Evolutionary conservation across 345 rosid species (phyloP), one percentile per base, ranked within the genome.

Genomic region (Corchorus capsularis): DNA sequence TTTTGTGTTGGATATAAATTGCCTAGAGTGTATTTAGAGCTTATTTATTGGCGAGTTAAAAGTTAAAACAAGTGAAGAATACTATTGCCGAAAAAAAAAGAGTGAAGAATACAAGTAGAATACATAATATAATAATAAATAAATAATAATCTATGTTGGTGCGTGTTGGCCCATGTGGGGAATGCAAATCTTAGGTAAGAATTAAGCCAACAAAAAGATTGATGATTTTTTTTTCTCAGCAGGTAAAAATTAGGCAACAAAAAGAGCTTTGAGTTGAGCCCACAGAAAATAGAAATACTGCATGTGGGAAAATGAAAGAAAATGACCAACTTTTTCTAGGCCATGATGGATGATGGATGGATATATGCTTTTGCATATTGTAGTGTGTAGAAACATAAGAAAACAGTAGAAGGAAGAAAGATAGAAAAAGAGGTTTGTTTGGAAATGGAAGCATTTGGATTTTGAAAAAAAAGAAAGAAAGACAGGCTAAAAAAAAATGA

Each of bases 401-500:
- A 27, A 27, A 27, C 27, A 27, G 27, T 27, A 27, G 27, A 1
- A 27, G 27, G 27, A 27, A 27, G 27, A 27, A 39, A 39, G 43
- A 39, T 1, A 39, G 5, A 39, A n/a, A 59, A 60, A 39, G 5
- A 39, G 5, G 43, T 15, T 10, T 57, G 39, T 13, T 10, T 57
- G 39, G 52, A 39, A 41, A 6, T 39, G 12, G 22, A 63, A 34
- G n/a, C 65, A 34, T 62, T 62, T 62, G 43, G 65, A 34, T 62
- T 62, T 34, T 62, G 27, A 68, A 35, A n/a, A 0, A 56, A 8
- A 22, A 0, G 75, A 6, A 83, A 77, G 52, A 81, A 67, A 79
- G 80, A 45, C 74, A 61, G 78, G 17, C 68, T 46, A 49, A 68
- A 50, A 68, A 68, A 47, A 16, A 6, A 70, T 70, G 75, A 74